These are phyloP conservation scores for Amphibolis antarctica DNA, from an alignment of 106 monocot genomes.

Conservation along the genomic window DNA sequence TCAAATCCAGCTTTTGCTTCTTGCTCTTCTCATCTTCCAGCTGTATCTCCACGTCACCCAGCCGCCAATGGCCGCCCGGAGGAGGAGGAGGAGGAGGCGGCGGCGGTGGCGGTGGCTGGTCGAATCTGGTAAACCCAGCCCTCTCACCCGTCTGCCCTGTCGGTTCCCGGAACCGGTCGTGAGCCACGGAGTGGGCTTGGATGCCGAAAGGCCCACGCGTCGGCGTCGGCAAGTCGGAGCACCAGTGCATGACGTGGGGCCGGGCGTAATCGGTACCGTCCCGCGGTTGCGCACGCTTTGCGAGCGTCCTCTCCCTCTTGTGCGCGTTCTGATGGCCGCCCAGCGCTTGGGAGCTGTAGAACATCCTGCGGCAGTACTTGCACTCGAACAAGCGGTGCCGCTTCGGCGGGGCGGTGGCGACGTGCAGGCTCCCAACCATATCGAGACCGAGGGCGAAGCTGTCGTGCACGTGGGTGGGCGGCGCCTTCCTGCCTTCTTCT, in stretches of 20 bases:
- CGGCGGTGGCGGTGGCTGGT: neutral
- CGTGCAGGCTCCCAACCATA: neutral
- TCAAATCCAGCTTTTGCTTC: constrained; percentile 4
- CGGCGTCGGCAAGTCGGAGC: neutral
- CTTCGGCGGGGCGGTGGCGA: neutral
- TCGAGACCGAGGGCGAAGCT: neutral
- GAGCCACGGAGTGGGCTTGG: constrained; percentile 8
- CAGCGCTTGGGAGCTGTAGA: constrained; percentile 17
- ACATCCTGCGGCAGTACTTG: constrained; percentile 20
- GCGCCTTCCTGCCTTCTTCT: neutral
- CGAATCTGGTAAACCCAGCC: neutral
- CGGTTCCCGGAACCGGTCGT: neutral
- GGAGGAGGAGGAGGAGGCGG: too few species aligned
- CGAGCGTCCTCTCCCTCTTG: constrained; percentile 11
- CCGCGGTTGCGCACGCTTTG: neutral
- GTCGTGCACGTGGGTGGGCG: neutral
- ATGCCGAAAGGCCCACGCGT: neutral
- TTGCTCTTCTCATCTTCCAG: neutral
- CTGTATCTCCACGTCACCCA: neutral
- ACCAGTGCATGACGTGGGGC: neutral
- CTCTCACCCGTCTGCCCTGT: neutral
- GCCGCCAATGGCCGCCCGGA: neutral
- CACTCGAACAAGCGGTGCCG: constrained; percentile 8
- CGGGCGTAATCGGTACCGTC: neutral
- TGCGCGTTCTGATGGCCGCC: constrained; percentile 22